phyloP scores from a whole-genome alignment of 2,329 filamentous ascomycete genomes.

The Claviceps quebecensis region DNA sequence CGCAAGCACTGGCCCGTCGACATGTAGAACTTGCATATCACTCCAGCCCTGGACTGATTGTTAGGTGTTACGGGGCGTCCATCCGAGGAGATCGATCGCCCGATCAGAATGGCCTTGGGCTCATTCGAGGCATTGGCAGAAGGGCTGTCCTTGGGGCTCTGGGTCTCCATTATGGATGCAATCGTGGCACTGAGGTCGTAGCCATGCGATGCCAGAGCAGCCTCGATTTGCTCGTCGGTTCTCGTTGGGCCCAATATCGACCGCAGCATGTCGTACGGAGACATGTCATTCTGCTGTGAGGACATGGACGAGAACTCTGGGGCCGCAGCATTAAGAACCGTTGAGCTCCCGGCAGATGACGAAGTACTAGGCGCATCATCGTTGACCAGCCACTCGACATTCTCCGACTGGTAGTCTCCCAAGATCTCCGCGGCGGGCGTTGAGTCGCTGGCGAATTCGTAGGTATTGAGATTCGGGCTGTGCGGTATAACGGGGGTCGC shows the following conservation, averaged over 20 bases:
- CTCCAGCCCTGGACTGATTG: conserved; percentile 63
- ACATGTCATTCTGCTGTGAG: conserved; percentile 73
- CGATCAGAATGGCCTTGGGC: conserved; percentile 60
- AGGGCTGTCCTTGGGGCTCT: conserved; percentile 27
- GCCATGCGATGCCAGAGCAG: conserved; percentile 73
- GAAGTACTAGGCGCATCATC: conserved; percentile 71
- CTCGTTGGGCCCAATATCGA: conserved; percentile 83
- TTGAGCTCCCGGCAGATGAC: conserved; percentile 56
- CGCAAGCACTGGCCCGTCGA: conserved; percentile 90
- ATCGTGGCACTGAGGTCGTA: conserved; percentile 92
- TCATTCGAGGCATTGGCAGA: conserved; percentile 32
- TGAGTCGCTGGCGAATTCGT: conserved; percentile 77
- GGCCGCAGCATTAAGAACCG: conserved; percentile 62
- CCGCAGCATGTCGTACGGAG: conserved; percentile 91
- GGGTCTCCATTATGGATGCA: conserved; percentile 69
- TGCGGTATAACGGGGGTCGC: conserved; percentile 85
- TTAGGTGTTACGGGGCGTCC: conserved; percentile 64
- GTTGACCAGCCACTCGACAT: conserved; percentile 93
- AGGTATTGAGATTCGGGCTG: conserved; percentile 85
- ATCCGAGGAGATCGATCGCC: conserved; percentile 74
- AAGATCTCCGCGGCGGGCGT: conserved; percentile 74
- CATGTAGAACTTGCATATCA: conserved; percentile 95
- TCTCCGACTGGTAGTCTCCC: conserved; percentile 83
- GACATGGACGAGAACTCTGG: conserved; percentile 56
- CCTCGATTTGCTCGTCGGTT: conserved; percentile 87